These are phyloP conservation scores for Hirschfeldia incana DNA, from an alignment of 345 rosid species.

Conservation along the genomic window DNA sequence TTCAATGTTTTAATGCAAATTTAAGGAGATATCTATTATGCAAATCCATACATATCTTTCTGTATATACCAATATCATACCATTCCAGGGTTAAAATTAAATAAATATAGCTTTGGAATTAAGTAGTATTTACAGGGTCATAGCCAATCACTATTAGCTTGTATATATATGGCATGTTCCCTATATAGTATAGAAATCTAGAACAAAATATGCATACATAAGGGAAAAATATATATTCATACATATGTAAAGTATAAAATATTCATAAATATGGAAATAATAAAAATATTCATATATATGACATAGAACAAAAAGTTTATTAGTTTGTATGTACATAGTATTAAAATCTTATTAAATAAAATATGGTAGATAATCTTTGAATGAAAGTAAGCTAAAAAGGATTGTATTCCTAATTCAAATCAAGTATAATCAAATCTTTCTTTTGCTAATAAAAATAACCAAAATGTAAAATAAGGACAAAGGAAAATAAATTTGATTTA, in stretches of 20 bases:
- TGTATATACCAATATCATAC: conserved; percentile 11
- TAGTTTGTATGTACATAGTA: not conserved
- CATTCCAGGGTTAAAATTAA: not conserved
- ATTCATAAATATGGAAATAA: not conserved
- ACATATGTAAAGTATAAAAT: not conserved
- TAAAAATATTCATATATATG: not conserved
- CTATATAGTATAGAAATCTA: not conserved
- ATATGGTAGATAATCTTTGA: conserved; percentile 6
- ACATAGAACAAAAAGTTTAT: not conserved
- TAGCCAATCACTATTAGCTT: not conserved
- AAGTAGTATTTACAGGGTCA: not conserved
- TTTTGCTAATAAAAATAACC: not conserved
- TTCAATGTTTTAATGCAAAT: not conserved
- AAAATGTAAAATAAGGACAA: not conserved
- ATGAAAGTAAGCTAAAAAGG: not conserved
- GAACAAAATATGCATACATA: not conserved
- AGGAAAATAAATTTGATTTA: not conserved
- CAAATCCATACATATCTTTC: not conserved
- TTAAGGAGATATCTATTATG: not conserved
- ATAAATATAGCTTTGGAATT: not conserved
- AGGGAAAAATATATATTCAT: not conserved
- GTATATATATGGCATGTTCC: not conserved
- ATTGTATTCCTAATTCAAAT: not conserved
- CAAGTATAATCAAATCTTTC: not conserved
- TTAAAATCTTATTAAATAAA: not conserved